phyloP scores from a whole-genome alignment of 2,329 filamentous ascomycete genomes.

The Cladosporium sp. region DNA sequence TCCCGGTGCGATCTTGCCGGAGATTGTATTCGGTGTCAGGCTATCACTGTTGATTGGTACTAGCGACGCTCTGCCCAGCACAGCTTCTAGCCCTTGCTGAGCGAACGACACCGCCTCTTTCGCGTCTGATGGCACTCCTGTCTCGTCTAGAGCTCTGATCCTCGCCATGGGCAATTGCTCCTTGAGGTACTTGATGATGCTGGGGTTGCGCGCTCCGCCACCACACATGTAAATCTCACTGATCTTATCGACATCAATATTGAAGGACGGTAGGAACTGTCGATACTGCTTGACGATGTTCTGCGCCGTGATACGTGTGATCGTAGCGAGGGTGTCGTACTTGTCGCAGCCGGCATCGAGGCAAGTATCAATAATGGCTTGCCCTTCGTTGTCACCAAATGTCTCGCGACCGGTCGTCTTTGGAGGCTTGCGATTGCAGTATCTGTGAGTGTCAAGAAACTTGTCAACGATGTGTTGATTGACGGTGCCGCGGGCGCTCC shows the following conservation, averaged over 20 bases:
- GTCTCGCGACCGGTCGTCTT: slow-evolving; percentile 24
- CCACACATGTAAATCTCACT: slow-evolving; percentile 28
- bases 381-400: slow-evolving; percentile 18
- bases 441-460: slow-evolving; percentile 15
- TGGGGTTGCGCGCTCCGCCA: slow-evolving; percentile 27
- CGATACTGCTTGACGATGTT: slow-evolving; percentile 21
- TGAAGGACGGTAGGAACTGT: slow-evolving; percentile 15
- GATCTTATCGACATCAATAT: slow-evolving; percentile 15
- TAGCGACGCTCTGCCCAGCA: slow-evolving; percentile 27
- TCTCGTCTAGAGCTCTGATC: slow-evolving; percentile 25
- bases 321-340: slow-evolving; percentile 24
- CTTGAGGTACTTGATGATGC: slow-evolving; percentile 20
- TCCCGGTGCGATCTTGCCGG: slow-evolving; percentile 10
- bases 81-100: slow-evolving; percentile 33
- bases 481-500: slow-evolving; percentile 19
- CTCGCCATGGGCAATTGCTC: slow-evolving; percentile 1
- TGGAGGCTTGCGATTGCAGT: slow-evolving; percentile 20
- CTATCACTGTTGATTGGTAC: slow-evolving; percentile 11
- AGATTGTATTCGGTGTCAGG: slow-evolving; percentile 12
- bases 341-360: slow-evolving; percentile 12
- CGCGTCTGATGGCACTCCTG: slow-evolving; percentile 30
- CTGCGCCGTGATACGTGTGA: slow-evolving; percentile 25
- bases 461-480: slow-evolving; percentile 21
- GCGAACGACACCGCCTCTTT: slow-evolving; percentile 34
- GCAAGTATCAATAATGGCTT: slow-evolving; percentile 19